Evolutionary conservation across 2,329 filamentous ascomycete species (phyloP).

Genomic region (Salinomyces thailandicus): DNA sequence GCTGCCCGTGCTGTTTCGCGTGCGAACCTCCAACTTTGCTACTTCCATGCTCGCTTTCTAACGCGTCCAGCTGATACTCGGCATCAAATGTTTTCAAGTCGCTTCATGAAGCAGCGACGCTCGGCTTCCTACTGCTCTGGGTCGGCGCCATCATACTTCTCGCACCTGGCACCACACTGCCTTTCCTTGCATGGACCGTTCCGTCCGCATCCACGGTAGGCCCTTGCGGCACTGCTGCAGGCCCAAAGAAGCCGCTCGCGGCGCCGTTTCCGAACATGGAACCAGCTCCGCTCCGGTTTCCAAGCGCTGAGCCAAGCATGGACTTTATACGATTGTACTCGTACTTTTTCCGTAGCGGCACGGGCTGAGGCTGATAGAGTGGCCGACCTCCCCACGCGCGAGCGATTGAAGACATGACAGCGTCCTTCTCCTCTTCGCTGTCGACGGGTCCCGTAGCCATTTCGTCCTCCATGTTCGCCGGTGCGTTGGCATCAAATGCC

Average conservation of each 20-base stretch:
- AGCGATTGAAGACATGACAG: slow-evolving; percentile 68
- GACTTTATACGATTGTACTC: slow-evolving; percentile 54
- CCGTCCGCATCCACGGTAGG: slow-evolving; percentile 10
- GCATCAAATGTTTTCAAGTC: too few species aligned
- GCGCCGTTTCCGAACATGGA: slow-evolving; percentile 11
- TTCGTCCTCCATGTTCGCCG: slow-evolving; percentile 66
- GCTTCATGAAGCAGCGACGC: slow-evolving; percentile 1
- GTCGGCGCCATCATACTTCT: slow-evolving; percentile 12
- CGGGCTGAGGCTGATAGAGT: slow-evolving; percentile 52
- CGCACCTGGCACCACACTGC: slow-evolving; percentile 13
- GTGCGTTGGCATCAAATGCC: slow-evolving; percentile 87
- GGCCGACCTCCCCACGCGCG: slow-evolving; percentile 65
- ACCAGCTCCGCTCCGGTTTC: slow-evolving; percentile 22
- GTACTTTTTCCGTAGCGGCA: slow-evolving; percentile 45
- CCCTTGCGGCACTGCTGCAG: neutral
- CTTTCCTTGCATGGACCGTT: slow-evolving; percentile 9
- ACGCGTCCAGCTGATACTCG: too few species aligned
- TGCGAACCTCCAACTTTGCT: too few species aligned
- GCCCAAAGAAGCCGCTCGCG: slow-evolving; percentile 8
- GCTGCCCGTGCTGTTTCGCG: too few species aligned
- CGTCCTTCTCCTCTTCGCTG: slow-evolving; percentile 85
- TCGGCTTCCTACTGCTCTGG: slow-evolving; percentile 1
- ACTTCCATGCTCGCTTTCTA: too few species aligned
- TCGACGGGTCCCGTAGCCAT: slow-evolving; percentile 67
- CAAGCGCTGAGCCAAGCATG: slow-evolving; percentile 50